phyloP scores from a whole-genome alignment of 306 rosid species.

The Geum urbanum region DNA sequence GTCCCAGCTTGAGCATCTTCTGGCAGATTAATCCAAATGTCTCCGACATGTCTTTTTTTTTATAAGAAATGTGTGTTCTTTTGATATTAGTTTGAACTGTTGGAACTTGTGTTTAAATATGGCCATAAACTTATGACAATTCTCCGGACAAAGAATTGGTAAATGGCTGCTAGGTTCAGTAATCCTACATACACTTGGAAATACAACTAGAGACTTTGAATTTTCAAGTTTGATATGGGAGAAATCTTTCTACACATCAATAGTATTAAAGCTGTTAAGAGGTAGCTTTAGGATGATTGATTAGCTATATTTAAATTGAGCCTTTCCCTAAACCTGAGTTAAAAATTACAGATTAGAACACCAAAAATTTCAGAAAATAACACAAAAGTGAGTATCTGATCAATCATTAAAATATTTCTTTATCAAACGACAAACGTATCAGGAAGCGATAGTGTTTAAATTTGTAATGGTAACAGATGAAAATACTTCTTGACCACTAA shows the following conservation, averaged over 20 bases:
- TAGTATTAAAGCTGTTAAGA: too few species aligned
- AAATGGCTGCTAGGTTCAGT: background rate
- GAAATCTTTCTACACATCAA: background rate
- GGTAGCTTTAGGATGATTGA: background rate
- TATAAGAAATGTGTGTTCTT: background rate
- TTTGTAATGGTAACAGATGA: background rate
- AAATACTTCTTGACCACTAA: background rate
- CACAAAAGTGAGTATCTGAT: background rate
- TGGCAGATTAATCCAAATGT: background rate
- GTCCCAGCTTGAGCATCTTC: background rate
- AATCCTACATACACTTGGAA: background rate
- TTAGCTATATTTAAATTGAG: background rate
- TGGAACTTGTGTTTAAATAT: background rate
- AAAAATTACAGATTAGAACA: background rate
- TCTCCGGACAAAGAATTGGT: background rate
- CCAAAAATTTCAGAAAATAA: background rate
- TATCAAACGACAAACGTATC: background rate
- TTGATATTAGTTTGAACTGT: background rate
- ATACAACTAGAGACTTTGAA: background rate
- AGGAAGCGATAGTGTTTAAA: background rate
- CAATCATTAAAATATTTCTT: background rate
- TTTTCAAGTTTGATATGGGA: background rate
- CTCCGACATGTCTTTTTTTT: background rate
- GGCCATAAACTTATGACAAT: slow-evolving; percentile 2
- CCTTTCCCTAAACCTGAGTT: background rate